phyloP scores from a whole-genome alignment of 345 rosid genomes.

The Raphanus sativus region DNA sequence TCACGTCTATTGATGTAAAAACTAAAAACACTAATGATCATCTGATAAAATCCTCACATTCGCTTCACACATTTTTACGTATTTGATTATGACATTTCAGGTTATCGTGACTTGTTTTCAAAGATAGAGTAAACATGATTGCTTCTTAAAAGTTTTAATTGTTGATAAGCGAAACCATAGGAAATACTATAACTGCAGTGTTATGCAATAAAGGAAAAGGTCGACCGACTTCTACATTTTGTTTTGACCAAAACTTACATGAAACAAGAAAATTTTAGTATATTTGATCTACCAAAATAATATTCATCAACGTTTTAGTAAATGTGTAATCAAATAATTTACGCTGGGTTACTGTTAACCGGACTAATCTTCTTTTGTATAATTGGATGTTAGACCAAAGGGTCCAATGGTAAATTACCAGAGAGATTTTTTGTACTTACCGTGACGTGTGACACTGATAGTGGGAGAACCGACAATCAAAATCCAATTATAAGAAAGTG shows the following conservation, averaged over 20 bases:
- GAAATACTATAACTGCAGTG: neutral
- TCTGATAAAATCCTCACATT: neutral
- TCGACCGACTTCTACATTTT: neutral
- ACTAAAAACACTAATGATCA: no score
- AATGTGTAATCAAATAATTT: no score
- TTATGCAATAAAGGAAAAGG: neutral
- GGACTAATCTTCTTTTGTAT: neutral
- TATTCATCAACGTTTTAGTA: neutral
- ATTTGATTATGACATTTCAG: neutral
- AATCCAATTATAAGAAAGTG: slow-evolving; percentile 20
- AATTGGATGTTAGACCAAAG: no score
- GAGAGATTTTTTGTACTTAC: neutral
- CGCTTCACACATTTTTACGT: neutral
- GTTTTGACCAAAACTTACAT: neutral
- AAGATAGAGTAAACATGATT: neutral
- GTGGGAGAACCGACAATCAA: slow-evolving; percentile 27
- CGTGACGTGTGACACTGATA: neutral
- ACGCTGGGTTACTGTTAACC: neutral
- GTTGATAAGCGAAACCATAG: neutral
- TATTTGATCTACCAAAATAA: neutral
- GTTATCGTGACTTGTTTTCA: neutral
- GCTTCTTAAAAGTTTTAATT: neutral
- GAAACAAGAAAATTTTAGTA: neutral
- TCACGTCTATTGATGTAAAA: no score
- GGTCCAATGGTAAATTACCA: neutral